Evolutionary conservation across 2,329 filamentous ascomycete species (phyloP).

Genomic region (Dendryphion nanum): DNA sequence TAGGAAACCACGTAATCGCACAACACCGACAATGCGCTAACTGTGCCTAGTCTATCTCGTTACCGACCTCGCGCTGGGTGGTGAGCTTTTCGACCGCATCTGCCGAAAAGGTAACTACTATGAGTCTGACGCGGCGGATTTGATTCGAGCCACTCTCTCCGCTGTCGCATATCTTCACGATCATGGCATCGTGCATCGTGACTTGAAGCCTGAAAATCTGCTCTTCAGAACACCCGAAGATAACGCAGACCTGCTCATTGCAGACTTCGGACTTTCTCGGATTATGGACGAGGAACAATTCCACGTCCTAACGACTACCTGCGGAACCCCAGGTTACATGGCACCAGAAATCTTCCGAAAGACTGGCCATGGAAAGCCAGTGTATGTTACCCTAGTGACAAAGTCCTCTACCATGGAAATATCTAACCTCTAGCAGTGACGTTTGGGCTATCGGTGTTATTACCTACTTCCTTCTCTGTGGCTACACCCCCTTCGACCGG

Average conservation of each 20-base stretch:
- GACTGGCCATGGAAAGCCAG: conserved; percentile 94
- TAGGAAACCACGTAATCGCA: conserved; percentile 47
- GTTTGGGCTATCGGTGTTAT: conserved; percentile 99
- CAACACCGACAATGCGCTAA: neutral
- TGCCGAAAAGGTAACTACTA: conserved; percentile 98
- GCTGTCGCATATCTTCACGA: conserved; percentile 99
- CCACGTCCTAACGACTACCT: conserved; percentile 95
- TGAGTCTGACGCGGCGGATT: conserved; percentile 91
- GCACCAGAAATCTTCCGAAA: conserved; percentile 99
- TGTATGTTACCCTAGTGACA: conserved; percentile 51
- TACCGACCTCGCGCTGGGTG: conserved; percentile 91
- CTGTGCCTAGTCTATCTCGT: conserved; percentile 75
- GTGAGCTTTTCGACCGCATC: conserved; percentile 97
- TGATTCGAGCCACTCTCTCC: conserved; percentile 90
- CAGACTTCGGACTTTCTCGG: conserved; percentile 90
- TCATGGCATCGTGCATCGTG: conserved; percentile 96
- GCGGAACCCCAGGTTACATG: conserved; percentile 98
- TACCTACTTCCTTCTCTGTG: conserved; percentile 96
- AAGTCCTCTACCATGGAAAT: no score
- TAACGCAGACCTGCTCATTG: conserved; percentile 90
- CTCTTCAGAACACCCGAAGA: conserved; percentile 97
- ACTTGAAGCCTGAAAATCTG: conserved; percentile 95
- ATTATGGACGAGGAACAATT: conserved; percentile 99
- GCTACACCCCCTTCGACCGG: conserved; percentile 96
- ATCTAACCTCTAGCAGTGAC: conserved; percentile 54